Percentiles rank a stretch among this genome's conserved stretches.
These are phyloP conservation scores for Malassezia cuniculi DNA, from an alignment of 1,284 basidiomycete species.

Conservation along the genomic window DNA sequence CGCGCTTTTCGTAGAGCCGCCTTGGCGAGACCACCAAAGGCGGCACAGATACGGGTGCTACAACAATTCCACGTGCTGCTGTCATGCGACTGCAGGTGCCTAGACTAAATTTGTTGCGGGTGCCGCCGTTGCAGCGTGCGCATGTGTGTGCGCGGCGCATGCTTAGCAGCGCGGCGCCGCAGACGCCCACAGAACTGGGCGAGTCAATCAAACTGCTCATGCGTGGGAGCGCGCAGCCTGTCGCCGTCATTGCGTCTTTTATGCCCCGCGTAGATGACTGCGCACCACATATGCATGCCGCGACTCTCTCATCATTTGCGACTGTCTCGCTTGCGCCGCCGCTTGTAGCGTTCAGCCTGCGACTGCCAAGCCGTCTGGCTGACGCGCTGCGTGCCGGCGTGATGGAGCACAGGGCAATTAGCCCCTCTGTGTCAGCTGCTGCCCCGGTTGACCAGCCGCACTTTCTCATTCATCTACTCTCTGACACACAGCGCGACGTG, in stretches of 20 bases:
- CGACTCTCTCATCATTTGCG: slow-evolving; percentile 17
- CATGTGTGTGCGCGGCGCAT: no score
- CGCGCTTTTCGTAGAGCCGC: slow-evolving; percentile 15
- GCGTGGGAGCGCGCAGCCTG: slow-evolving; percentile 15
- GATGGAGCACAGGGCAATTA: no score
- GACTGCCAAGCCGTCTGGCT: slow-evolving; percentile 14
- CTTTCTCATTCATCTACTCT: slow-evolving; percentile 17
- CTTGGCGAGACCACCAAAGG: slow-evolving; percentile 5
- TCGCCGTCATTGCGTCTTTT: slow-evolving; percentile 15
- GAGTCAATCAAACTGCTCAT: slow-evolving; percentile 13
- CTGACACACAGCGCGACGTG: slow-evolving; percentile 5
- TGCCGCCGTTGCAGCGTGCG: no score
- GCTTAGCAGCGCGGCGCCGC: neutral
- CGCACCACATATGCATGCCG: slow-evolving; percentile 8
- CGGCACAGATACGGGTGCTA: slow-evolving; percentile 17
- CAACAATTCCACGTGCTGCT: no score
- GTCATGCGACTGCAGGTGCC: neutral
- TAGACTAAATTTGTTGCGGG: neutral
- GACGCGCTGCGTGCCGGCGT: slow-evolving; percentile 11
- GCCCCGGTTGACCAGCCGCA: slow-evolving; percentile 4
- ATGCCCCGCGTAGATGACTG: slow-evolving; percentile 3
- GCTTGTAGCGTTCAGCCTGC: slow-evolving; percentile 16
- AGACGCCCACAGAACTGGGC: slow-evolving; percentile 2
- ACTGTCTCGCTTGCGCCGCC: slow-evolving; percentile 16
- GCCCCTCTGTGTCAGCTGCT: no score